Base-by-base conservation (phyloP, 1,139 yeast species). In the Ogataea hybrid region DNA sequence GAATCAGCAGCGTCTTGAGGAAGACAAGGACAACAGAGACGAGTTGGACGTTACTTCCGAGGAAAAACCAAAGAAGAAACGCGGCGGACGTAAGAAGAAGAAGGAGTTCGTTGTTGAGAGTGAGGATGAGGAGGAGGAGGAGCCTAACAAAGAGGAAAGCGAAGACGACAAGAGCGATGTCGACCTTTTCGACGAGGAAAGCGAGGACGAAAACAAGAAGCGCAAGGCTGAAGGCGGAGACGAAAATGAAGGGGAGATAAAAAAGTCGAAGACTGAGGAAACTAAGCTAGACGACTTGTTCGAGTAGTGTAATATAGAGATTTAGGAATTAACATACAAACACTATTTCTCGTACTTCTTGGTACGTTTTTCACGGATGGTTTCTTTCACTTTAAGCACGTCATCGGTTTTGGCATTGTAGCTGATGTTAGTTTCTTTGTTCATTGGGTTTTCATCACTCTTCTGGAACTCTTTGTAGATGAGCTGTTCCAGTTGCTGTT, bases 401-500 rank as follows among this genome's bases (percentile, higher is more conserved):
- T 84, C 92, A 1, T 68, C 78, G 40, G 67, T 64, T 8, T 73
- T 61, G 14, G 95, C 89, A 56, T 86, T 82, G 66, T 71, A 84
- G 35, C 66, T 60, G 29, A 82, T 70, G 50, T 75, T 80, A 28
- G 85, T 81, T 45, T 71, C 80, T 64, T 83, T 90, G 67, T 87
- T 87, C 80, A 86, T 82, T 35, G 96, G 96, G 64, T 86, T 86
- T 57, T 84, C 89, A 10, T 81, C 79, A 39, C 84, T 73, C 67
- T 84, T 85, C 61, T 84, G 84, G 71, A 86, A 86, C 67, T 87
- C 96, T 68, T 85, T 86, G n/a, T n/a, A n/a, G n/a, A n/a, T n/a
- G n/a, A n/a, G n/a, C n/a, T n/a, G n/a, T n/a, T n/a, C n/a, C n/a
- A n/a, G n/a, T n/a, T n/a, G n/a, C n/a, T n/a, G n/a, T n/a, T n/a